phyloP scores from a whole-genome alignment of 257 asterid genomes.

The Capsicum baccatum region DNA sequence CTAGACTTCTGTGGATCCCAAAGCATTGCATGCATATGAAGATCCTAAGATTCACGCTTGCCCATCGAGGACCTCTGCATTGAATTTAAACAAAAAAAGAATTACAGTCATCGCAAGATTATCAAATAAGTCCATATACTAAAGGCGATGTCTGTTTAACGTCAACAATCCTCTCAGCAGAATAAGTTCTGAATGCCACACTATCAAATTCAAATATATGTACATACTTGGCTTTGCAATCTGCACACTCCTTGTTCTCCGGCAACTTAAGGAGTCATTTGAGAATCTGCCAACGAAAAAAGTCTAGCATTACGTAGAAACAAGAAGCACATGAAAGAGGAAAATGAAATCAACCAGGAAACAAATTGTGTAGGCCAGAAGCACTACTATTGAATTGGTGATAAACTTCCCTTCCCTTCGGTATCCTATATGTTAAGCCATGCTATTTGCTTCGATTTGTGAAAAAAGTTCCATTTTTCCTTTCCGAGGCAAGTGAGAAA shows the following conservation, averaged over 20 bases:
- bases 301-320: constrained; percentile 22
- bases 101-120: not conserved
- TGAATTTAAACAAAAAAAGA: no score
- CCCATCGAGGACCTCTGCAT: constrained; percentile 99
- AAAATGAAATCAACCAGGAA: not conserved
- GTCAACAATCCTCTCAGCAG: not conserved
- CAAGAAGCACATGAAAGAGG: not conserved
- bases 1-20: no score
- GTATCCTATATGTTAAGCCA: not conserved
- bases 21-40: constrained; percentile 96
- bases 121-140: not conserved
- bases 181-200: not conserved
- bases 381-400: not conserved
- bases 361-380: not conserved
- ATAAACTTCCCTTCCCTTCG: not conserved
- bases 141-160: not conserved
- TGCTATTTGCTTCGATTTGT: not conserved
- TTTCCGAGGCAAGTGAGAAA: not conserved
- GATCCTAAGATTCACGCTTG: constrained; percentile 97
- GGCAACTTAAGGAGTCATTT: constrained; percentile 98
- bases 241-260: constrained; percentile 98
- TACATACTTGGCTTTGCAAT: constrained; percentile 94
- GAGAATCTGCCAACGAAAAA: constrained; percentile 63
- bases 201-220: constrained; percentile 12
- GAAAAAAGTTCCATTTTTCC: not conserved